These are phyloP conservation scores for Coniochaeta prunicola DNA, from an alignment of 2,329 filamentous ascomycete genomes.

Conservation along the genomic window DNA sequence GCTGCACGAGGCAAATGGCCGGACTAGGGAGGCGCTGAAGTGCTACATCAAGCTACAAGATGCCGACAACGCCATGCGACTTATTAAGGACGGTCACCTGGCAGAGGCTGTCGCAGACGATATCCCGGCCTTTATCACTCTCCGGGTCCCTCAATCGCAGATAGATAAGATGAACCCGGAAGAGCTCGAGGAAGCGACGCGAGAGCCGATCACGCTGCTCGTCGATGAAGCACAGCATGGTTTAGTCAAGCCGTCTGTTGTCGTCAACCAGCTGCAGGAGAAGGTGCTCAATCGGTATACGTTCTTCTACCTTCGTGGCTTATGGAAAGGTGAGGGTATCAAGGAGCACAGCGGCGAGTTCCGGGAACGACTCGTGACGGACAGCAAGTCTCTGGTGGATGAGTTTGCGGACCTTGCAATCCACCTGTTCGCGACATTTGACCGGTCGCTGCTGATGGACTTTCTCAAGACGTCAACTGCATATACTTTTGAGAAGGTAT, in stretches of 20 bases:
- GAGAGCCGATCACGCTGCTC: constrained; percentile 77
- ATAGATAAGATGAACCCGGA: constrained; percentile 55
- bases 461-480: constrained; percentile 79
- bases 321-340: constrained; percentile 73
- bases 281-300: constrained; percentile 67
- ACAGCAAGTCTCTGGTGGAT: constrained; percentile 66
- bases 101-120: constrained; percentile 84
- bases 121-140: constrained; percentile 78
- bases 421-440: constrained; percentile 77
- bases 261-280: constrained; percentile 69
- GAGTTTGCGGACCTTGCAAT: constrained; percentile 82
- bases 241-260: constrained; percentile 68
- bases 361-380: constrained; percentile 48
- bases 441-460: constrained; percentile 73
- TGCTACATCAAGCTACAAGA: constrained; percentile 90
- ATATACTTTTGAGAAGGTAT: constrained; percentile 75
- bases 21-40: constrained; percentile 74
- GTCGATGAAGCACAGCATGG: constrained; percentile 89
- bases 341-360: constrained; percentile 45
- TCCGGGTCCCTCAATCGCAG: constrained; percentile 72
- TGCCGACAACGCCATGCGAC: constrained; percentile 76
- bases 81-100: constrained; percentile 86
- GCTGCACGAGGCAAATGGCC: constrained; percentile 74
- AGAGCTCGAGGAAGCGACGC: constrained; percentile 63
- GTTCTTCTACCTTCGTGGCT: constrained; percentile 81